phyloP scores from a whole-genome alignment of 1,284 basidiomycete genomes.

The Ceratobasidium sp. region DNA sequence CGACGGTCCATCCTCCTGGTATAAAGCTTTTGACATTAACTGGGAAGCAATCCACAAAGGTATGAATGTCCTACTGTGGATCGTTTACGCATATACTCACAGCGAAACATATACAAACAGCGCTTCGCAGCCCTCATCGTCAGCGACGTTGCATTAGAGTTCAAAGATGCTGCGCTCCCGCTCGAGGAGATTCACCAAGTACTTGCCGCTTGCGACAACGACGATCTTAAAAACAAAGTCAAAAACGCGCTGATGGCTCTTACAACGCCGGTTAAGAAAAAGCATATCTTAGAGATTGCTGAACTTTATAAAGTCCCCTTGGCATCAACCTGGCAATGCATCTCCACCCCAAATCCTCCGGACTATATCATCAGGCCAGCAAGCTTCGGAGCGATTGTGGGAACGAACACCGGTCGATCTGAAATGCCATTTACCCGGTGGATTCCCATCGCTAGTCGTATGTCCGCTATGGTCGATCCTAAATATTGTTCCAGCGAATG shows the following conservation, averaged over 20 bases:
- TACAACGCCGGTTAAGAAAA: background rate
- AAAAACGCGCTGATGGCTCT: background rate
- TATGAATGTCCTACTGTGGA: background rate
- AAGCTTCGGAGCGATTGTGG: slow-evolving; percentile 3
- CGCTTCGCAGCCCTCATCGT: background rate
- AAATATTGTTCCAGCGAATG: background rate
- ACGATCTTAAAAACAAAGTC: background rate
- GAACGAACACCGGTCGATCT: background rate
- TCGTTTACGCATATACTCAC: background rate
- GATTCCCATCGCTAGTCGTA: background rate
- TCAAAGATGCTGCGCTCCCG: slow-evolving; percentile 1
- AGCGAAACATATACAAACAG: background rate
- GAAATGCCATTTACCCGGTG: background rate
- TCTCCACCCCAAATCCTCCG: background rate
- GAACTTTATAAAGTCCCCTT: slow-evolving; percentile 5
- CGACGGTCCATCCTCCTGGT: slow-evolving; percentile 23
- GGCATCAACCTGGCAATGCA: slow-evolving; percentile 13
- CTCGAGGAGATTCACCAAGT: slow-evolving; percentile 5
- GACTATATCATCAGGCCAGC: background rate
- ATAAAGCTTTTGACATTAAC: background rate
- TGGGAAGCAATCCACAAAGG: slow-evolving; percentile 29
- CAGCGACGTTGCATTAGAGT: background rate
- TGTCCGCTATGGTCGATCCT: background rate
- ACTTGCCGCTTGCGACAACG: background rate
- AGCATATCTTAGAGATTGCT: slow-evolving; percentile 21